A percentile compares a stretch with the other conserved stretches of the same genome.
These are phyloP conservation scores for Kodamaea arcana DNA, from an alignment of 1,139 yeast genomes.

Conservation along the genomic window DNA sequence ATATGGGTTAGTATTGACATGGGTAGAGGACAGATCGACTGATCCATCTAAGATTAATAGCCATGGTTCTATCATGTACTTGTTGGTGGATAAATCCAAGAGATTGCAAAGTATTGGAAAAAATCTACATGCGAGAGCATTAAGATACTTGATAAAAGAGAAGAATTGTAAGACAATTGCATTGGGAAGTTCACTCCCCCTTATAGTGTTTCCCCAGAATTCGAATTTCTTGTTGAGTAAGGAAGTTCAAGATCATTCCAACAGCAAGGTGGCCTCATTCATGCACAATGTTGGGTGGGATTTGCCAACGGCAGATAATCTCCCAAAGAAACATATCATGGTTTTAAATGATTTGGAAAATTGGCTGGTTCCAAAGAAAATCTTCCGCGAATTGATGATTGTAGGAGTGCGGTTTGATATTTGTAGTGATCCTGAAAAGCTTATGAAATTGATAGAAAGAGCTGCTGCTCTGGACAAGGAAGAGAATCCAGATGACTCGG, in stretches of 20 bases:
- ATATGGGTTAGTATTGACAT: conserved; percentile 57
- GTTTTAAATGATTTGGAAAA: conserved; percentile 30
- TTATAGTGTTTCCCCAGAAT: conserved; percentile 40
- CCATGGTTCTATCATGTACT: conserved; percentile 44
- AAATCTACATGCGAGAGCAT: conserved; percentile 52
- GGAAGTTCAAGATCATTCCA: neutral
- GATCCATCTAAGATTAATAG: conserved; percentile 16
- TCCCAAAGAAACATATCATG: conserved; percentile 32
- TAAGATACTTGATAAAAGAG: conserved; percentile 48
- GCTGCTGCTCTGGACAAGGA: conserved; percentile 7
- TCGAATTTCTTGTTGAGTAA: conserved; percentile 13
- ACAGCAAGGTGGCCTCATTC: conserved; percentile 24
- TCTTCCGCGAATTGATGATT: conserved; percentile 54
- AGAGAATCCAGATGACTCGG: conserved; percentile 8
- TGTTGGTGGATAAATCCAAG: conserved; percentile 55
- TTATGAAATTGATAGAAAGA: conserved; percentile 32
- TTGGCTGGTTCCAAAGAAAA: conserved; percentile 55
- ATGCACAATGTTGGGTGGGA: conserved; percentile 42
- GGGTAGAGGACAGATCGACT: conserved; percentile 37
- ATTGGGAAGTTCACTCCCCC: conserved; percentile 53
- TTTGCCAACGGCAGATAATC: conserved; percentile 10
- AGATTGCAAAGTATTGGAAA: conserved; percentile 58
- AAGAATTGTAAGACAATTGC: conserved; percentile 38
- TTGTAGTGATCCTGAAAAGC: conserved; percentile 39
- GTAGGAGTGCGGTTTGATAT: conserved; percentile 59